Conservation (phyloP, 768 basidiomycete genomes). For the Hypholoma fasciculare region DNA sequence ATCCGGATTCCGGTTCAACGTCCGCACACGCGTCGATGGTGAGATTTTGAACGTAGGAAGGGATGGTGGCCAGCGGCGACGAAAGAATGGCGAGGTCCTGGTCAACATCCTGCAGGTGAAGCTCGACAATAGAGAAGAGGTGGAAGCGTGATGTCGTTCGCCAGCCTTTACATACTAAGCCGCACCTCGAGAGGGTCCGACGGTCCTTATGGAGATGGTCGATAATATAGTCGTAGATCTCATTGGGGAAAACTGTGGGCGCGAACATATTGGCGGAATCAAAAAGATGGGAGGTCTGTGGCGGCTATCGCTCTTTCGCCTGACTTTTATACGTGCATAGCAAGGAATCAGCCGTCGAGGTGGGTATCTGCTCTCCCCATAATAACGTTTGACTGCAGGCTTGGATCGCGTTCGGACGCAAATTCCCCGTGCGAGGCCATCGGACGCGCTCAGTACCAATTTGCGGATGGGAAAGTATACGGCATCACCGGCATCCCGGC, state of each 20-base stretch:
- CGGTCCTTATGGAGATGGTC: constrained; percentile 15
- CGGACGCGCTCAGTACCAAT: not conserved
- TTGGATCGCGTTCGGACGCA: not conserved
- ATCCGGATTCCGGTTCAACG: not conserved
- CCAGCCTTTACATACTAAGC: constrained; percentile 16
- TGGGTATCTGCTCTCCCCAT: too few relatives aligned
- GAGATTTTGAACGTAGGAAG: not conserved
- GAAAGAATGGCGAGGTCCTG: not conserved
- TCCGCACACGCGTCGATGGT: not conserved
- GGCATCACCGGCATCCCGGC: not conserved
- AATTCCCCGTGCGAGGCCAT: not conserved
- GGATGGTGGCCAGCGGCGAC: not conserved
- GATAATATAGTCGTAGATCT: constrained; percentile 19
- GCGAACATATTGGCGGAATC: too few relatives aligned
- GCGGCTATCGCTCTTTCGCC: not conserved
- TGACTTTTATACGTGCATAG: not conserved
- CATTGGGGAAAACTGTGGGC: not conserved
- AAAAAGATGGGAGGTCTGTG: too few relatives aligned
- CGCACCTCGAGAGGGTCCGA: constrained; percentile 7
- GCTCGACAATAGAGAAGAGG: constrained; percentile 11
- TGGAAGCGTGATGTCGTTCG: constrained; percentile 10
- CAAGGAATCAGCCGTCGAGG: not conserved
- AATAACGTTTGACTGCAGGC: not conserved
- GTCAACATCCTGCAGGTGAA: not conserved
- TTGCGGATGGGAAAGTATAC: not conserved